Base-by-base conservation (phyloP, 352 stramenopile genomes). In the Phytophthora palmivora region DNA sequence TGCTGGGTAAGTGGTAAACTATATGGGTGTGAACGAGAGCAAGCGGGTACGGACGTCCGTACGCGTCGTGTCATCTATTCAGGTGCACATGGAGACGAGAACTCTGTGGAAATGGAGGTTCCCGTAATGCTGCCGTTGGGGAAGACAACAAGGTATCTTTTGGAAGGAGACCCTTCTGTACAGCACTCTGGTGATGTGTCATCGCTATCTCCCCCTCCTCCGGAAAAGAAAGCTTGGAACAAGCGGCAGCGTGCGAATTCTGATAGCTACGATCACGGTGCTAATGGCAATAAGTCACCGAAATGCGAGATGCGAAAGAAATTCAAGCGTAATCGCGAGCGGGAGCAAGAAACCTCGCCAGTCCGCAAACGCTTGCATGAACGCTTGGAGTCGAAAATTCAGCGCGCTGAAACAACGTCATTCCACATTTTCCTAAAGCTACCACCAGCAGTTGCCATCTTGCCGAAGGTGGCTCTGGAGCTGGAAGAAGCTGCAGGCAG, bases 401-500 rank as follows among this genome's bases (percentile, higher is more conserved):
- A 84, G 33, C 76, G 78, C 3, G 46, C 72, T 21, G 75, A 87
- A 36, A 77, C 74, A 37, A 71, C 60, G 6, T 78, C 75, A 0
- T 93, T 91, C 41, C 78, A 78, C 50, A 72, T 93, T 26, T 90
- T 89, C 30, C 36, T 93, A 21, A 82, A 88, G 30, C 34, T 93
- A 0, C 84, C 84, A 3, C 58, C 65, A 11, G 80, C 81, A 3
- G 82, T 93, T 33, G 82, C 82, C 0, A 84, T 75, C 34, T 58
- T 93, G 5, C 84, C 84, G 5, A 76, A 81, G 21, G 79, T 94
- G 1, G 79, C 82, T 6, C 58, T 94, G 15, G 84, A 94, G 63
- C 63, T 94, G 10, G 78, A 93, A 64, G 81, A 91, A 34, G 68
- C 72, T n/a, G 63, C 26, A 55, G 52, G 15, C 36, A 66, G 60